These are phyloP conservation scores for Volvox africanus DNA, from an alignment of 139 green algal species.

Conservation along the genomic window DNA sequence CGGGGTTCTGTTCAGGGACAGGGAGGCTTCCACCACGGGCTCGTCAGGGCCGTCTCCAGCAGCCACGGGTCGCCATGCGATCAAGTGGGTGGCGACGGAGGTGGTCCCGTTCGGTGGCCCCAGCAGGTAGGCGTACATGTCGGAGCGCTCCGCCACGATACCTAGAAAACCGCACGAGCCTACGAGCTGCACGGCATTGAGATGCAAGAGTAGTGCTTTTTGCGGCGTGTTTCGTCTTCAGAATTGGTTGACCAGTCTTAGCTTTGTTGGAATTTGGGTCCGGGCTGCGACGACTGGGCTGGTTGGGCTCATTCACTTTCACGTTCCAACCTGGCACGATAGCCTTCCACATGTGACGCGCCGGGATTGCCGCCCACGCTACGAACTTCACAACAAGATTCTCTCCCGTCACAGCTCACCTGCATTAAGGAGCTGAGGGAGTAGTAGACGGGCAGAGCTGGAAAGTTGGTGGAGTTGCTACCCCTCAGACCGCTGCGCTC, in stretches of 20 bases:
- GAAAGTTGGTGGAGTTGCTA: conserved; percentile 33
- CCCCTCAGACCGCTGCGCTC: conserved; percentile 22
- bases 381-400: background rate
- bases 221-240: no score
- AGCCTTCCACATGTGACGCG: background rate
- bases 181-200: background rate
- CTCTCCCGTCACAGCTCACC: background rate
- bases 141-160: conserved; percentile 5
- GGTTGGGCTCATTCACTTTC: background rate
- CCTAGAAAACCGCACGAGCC: conserved; percentile 29
- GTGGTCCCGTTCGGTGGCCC: background rate
- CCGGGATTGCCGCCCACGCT: background rate
- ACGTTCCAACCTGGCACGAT: background rate
- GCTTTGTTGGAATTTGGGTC: no score
- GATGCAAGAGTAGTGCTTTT: background rate
- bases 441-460: conserved; percentile 7
- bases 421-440: conserved; percentile 14
- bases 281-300: background rate
- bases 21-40: background rate
- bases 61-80: conserved; percentile 44
- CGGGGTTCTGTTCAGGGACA: background rate
- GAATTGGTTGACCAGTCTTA: no score
- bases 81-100: conserved; percentile 31
- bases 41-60: conserved; percentile 34
- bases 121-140: conserved; percentile 43